Percentiles rank a stretch among this genome's conserved stretches.
These are phyloP conservation scores for Arabidopsis lyrata DNA, from an alignment of 441 rosid genomes.

Conservation along the genomic window DNA sequence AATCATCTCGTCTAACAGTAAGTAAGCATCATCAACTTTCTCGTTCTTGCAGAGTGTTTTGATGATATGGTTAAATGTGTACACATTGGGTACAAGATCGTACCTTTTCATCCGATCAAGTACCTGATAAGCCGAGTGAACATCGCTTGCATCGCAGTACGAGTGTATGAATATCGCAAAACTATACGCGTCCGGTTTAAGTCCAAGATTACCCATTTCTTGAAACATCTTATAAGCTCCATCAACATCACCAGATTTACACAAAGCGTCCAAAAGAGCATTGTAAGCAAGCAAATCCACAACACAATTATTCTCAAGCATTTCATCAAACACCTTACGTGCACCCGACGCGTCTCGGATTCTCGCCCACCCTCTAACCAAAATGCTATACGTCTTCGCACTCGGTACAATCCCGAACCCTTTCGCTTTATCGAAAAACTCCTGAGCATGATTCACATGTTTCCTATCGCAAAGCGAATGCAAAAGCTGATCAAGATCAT, in stretches of 20 bases:
- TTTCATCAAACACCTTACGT: slow-evolving; percentile 85
- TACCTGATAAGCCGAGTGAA: slow-evolving; percentile 72
- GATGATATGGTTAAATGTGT: slow-evolving; percentile 78
- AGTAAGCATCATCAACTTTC: slow-evolving; percentile 75
- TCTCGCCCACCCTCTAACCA: slow-evolving; percentile 73
- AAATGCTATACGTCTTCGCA: slow-evolving; percentile 71
- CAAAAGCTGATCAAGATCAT: slow-evolving; percentile 76
- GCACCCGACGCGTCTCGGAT: slow-evolving; percentile 56
- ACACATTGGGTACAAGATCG: slow-evolving; percentile 74
- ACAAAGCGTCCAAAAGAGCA: slow-evolving; percentile 74
- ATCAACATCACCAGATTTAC: slow-evolving; percentile 68
- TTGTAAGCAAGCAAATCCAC: slow-evolving; percentile 75
- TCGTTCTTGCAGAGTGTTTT: slow-evolving; percentile 75
- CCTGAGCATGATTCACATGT: slow-evolving; percentile 70
- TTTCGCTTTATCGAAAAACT: slow-evolving; percentile 59
- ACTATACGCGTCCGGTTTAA: slow-evolving; percentile 70
- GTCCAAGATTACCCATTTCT: slow-evolving; percentile 62
- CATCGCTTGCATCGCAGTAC: slow-evolving; percentile 63
- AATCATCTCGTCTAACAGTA: slow-evolving; percentile 71
- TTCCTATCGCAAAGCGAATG: slow-evolving; percentile 72
- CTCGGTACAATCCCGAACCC: slow-evolving; percentile 41
- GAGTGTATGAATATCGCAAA: slow-evolving; percentile 76
- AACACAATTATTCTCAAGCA: slow-evolving; percentile 51
- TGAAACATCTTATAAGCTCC: slow-evolving; percentile 70
- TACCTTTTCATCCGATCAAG: slow-evolving; percentile 79